Evolutionary conservation across 495 filamentous ascomycete species (phyloP), one percentile per base, ranked within the genome.

Genomic region (Clavariopsis aquatica): DNA sequence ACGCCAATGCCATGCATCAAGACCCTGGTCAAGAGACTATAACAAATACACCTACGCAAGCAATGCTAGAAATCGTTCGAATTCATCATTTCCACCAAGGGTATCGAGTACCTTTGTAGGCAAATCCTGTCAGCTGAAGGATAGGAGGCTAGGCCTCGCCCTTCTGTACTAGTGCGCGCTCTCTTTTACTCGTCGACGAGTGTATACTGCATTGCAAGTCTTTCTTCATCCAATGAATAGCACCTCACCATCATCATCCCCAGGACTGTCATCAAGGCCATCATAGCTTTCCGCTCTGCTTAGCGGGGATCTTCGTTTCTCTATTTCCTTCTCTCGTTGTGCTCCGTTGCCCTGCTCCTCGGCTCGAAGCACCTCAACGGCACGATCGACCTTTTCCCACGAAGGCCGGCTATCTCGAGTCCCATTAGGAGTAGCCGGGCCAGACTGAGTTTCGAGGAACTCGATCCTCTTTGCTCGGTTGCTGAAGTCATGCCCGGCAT

Each of bases 371-470:
- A 63, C 10, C 13, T 60, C 68, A 20, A 66, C 64, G 1, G 68
- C 58, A 12, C 60, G 59, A 28, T 66, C 63, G 2, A 70, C 63
- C 28, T 70, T 65, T 23, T 71, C 69, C 69, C 69, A 71, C 10
- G 38, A 59, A 1, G 69, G 69, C 10, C 57, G n/a, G 19, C 49
- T 65, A 52, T 69, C 72, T 27, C 73, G 63, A 13, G 52, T 64
- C 1, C 73, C 73, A 20, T 59, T 70, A 0, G 73, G 73, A 13
- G 73, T 72, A 7, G 72, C 67, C 13, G 73, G 72, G 5, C 72
- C 69, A 28, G 70, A 73, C 54, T 75, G 73, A n/a, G 66, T 74
- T 22, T 43, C 69, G 13, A 62, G 49, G 13, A 64, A 51, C 19
- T 49, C 20, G 13, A 61, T 15, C 7, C 64, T 38, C 26, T 55